Evolutionary conservation across 805 yeast genomes (phyloP).

Genomic region (Limtongia smithiae): DNA sequence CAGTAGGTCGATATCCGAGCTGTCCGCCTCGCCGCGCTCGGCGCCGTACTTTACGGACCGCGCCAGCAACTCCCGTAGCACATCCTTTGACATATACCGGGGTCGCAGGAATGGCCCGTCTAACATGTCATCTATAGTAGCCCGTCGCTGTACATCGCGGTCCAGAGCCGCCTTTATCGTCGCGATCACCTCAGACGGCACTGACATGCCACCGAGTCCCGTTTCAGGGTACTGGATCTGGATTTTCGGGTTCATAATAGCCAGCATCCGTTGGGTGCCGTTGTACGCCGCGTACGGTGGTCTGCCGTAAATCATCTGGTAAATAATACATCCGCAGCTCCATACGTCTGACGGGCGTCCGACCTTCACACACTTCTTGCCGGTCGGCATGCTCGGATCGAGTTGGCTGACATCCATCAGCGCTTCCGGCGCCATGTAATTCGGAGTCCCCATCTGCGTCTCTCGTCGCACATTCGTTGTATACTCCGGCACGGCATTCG

Average conservation of each 20-base stretch:
- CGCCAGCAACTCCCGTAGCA: constrained; percentile 65
- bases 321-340: constrained; percentile 96
- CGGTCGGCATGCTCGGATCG: constrained; percentile 40
- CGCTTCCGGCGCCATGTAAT: constrained; percentile 98
- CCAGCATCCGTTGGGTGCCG: constrained; percentile 73
- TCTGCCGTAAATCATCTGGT: constrained; percentile 90
- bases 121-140: constrained; percentile 60
- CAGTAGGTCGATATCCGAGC: constrained; percentile 14
- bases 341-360: constrained; percentile 96
- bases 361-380: constrained; percentile 54
- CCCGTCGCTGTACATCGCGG: constrained; percentile 66
- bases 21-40: constrained; percentile 31
- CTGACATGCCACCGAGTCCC: constrained; percentile 59
- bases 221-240: constrained; percentile 60
- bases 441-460: constrained; percentile 91
- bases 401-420: constrained; percentile 54
- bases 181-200: constrained; percentile 66
- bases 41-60: constrained; percentile 76
- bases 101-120: constrained; percentile 69
- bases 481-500: constrained; percentile 91
- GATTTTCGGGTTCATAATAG: constrained; percentile 81
- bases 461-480: constrained; percentile 87
- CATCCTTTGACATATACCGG: constrained; percentile 60
- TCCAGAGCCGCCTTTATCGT: constrained; percentile 68
- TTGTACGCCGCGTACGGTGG: constrained; percentile 83